Conservation (phyloP, 352 stramenopile genomes). For the Pseudoperonospora humuli region DNA sequence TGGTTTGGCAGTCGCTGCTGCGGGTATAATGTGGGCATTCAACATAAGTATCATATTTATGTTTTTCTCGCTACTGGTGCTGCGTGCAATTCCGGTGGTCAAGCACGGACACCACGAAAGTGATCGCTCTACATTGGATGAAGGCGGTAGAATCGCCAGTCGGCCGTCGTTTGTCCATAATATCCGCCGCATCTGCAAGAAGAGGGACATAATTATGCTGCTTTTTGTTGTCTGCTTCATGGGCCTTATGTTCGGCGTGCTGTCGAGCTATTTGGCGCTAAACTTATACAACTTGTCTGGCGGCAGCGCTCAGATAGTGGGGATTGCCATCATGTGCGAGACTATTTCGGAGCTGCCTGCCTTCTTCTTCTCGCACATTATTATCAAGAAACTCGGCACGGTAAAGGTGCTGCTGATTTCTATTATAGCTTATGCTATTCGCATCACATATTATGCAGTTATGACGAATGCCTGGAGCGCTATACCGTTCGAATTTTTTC, state of each 20-base stretch:
- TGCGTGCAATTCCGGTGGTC: slow-evolving; percentile 41
- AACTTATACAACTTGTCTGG: slow-evolving; percentile 74
- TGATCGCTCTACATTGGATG: slow-evolving; percentile 2
- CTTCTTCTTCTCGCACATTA: slow-evolving; percentile 67
- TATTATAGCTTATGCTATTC: slow-evolving; percentile 47
- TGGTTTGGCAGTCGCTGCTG: slow-evolving; percentile 35
- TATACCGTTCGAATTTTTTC: slow-evolving; percentile 72
- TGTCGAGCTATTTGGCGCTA: slow-evolving; percentile 65
- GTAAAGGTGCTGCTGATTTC: slow-evolving; percentile 62
- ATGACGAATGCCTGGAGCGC: slow-evolving; percentile 71
- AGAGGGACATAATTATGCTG: slow-evolving; percentile 52
- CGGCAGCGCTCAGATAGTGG: slow-evolving; percentile 60
- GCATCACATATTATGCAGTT: slow-evolving; percentile 57
- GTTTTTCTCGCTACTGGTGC: slow-evolving; percentile 42
- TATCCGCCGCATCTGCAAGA: slow-evolving; percentile 21
- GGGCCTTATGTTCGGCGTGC: slow-evolving; percentile 64
- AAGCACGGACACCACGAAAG: slow-evolving; percentile 26
- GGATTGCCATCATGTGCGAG: slow-evolving; percentile 63
- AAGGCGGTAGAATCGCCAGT: not conserved
- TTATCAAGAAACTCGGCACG: slow-evolving; percentile 57
- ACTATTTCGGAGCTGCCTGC: slow-evolving; percentile 66
- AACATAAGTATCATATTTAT: slow-evolving; percentile 41
- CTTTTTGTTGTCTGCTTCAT: slow-evolving; percentile 64
- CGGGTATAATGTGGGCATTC: slow-evolving; percentile 60
- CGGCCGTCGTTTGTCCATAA: slow-evolving; percentile 35